Evolutionary conservation across 2,329 filamentous ascomycete species (phyloP).

Genomic region (Huntiella omanensis): DNA sequence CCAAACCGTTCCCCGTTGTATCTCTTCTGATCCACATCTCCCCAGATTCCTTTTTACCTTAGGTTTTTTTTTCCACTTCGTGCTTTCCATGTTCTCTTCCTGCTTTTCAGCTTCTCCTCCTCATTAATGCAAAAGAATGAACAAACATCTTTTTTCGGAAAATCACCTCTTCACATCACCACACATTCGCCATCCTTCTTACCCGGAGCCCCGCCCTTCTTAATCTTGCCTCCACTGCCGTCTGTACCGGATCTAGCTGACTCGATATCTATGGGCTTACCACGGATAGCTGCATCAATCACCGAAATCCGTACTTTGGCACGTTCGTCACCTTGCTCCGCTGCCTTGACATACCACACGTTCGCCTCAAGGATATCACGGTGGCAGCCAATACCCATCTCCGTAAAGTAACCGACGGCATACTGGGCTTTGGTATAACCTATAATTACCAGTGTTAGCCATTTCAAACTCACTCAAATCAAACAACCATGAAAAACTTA

Average conservation of each 20-base stretch:
- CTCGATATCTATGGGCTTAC: slow-evolving; percentile 36
- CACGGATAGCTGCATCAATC: slow-evolving; percentile 63
- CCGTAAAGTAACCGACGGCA: slow-evolving; percentile 88
- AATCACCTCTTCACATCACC: slow-evolving; percentile 30
- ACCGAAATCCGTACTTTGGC: slow-evolving; percentile 73
- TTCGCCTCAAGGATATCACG: slow-evolving; percentile 92
- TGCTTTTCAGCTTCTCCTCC: no score
- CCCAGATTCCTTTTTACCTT: no score
- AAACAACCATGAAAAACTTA: slow-evolving; percentile 27
- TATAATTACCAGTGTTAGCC: slow-evolving; percentile 17
- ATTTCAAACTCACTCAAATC: background rate
- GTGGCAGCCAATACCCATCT: slow-evolving; percentile 93
- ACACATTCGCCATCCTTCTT: slow-evolving; percentile 25
- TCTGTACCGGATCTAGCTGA: slow-evolving; percentile 18
- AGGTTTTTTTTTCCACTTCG: no score
- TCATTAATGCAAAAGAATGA: background rate
- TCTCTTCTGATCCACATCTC: no score
- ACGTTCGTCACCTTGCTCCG: slow-evolving; percentile 76
- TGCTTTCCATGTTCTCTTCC: no score
- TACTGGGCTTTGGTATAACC: slow-evolving; percentile 67
- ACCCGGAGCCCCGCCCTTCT: slow-evolving; percentile 23
- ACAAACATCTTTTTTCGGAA: background rate
- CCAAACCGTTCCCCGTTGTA: no score
- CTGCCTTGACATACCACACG: slow-evolving; percentile 93
- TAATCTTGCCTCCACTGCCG: slow-evolving; percentile 28